phyloP scores from a whole-genome alignment of 2,329 filamentous ascomycete species.

The Botrytis hyacinthi region DNA sequence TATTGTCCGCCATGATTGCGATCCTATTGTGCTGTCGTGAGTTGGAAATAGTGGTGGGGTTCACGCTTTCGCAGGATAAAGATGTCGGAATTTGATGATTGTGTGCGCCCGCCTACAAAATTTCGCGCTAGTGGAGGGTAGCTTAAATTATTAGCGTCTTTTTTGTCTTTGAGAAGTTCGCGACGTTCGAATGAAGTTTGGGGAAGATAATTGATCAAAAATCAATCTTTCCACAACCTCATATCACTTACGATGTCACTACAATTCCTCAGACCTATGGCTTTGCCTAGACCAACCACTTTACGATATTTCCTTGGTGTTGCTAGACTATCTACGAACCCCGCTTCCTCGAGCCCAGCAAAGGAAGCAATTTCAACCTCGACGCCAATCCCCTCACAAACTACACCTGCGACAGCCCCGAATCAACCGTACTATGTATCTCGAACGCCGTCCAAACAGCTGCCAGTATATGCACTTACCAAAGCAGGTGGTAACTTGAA shows the following conservation, averaged over 20 bases:
- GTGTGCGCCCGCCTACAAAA: conserved; percentile 29
- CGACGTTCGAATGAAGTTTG: conserved; percentile 12
- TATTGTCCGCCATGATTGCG: conserved; percentile 51
- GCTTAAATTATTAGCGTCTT: conserved; percentile 21
- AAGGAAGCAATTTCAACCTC: conserved; percentile 18
- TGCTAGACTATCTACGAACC: conserved; percentile 22
- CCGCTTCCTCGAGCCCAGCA: conserved; percentile 10
- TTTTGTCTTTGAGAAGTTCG: conserved; percentile 18
- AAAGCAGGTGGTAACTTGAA: conserved; percentile 76
- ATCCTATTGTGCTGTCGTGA: conserved; percentile 26
- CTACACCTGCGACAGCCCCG: conserved; percentile 19
- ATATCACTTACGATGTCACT: conserved; percentile 30
- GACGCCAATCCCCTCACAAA: conserved; percentile 14
- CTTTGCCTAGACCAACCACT: conserved; percentile 34
- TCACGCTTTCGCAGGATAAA: conserved; percentile 20
- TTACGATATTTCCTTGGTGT: conserved; percentile 34
- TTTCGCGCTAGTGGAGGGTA: conserved; percentile 24
- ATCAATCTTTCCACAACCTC: conserved; percentile 2
- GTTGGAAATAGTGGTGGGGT: conserved; percentile 20
- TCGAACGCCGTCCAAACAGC: conserved; percentile 66
- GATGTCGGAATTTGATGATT: conserved; percentile 27
- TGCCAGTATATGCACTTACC: conserved; percentile 72
- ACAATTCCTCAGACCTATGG: conserved; percentile 38
- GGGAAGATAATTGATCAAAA: not conserved
- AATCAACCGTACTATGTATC: conserved; percentile 52